Evolutionary conservation across 1,284 basidiomycete genomes (phyloP).

Genomic region (Boletellus dicymbophilus): DNA sequence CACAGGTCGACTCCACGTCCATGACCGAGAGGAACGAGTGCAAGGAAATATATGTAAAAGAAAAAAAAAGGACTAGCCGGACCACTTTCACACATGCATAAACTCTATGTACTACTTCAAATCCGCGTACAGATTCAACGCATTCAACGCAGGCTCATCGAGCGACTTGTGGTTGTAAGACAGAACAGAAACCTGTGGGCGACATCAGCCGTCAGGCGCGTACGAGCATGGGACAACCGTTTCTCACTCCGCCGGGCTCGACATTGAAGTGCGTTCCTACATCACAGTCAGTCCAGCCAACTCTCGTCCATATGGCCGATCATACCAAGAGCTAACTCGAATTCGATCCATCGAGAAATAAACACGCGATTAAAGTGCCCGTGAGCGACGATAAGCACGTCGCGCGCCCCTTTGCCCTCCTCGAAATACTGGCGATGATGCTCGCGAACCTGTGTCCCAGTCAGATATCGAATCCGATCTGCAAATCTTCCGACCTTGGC

Average conservation of each 20-base stretch:
- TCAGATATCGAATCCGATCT: neutral
- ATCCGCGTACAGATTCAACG: conserved; percentile 68
- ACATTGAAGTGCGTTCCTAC: conserved; percentile 79
- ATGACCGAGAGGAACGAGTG: too few relatives aligned
- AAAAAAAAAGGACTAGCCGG: neutral
- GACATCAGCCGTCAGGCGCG: conserved; percentile 2
- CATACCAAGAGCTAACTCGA: conserved; percentile 66
- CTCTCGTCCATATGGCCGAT: neutral
- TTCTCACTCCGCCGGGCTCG: conserved; percentile 74
- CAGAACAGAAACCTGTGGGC: conserved; percentile 60
- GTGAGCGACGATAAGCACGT: conserved; percentile 78
- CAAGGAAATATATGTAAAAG: conserved; percentile 6
- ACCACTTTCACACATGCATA: conserved; percentile 19
- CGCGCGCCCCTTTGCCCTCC: conserved; percentile 60
- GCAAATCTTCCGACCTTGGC: conserved; percentile 45
- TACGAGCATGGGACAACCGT: neutral
- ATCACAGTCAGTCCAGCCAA: conserved; percentile 4
- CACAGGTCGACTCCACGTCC: conserved; percentile 39
- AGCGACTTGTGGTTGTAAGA: conserved; percentile 77
- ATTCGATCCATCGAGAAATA: conserved; percentile 79
- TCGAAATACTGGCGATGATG: conserved; percentile 76
- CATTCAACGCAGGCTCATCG: conserved; percentile 75
- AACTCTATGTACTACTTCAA: conserved; percentile 32
- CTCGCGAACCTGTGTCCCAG: conserved; percentile 59
- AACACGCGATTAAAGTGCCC: conserved; percentile 87